A percentile compares a stretch with the other conserved stretches of the same genome.
Conservation (phyloP, 2,329 filamentous ascomycete genomes). For the Zopfia rhizophila region DNA sequence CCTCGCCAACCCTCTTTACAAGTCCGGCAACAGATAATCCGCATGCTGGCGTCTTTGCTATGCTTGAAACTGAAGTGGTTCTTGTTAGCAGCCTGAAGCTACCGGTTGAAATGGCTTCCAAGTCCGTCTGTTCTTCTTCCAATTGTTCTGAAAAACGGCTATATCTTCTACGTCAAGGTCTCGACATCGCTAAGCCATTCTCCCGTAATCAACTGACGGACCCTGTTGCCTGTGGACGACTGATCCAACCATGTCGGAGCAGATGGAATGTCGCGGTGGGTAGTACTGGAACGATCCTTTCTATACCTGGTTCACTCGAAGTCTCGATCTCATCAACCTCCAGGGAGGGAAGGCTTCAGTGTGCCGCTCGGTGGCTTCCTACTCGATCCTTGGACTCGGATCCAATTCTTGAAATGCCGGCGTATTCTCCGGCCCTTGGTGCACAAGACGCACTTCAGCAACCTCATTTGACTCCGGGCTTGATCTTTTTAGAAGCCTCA, state of each 20-base stretch:
- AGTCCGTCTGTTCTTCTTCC: slow-evolving; percentile 33
- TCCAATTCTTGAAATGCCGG: slow-evolving; percentile 31
- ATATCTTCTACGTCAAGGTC: slow-evolving; percentile 36
- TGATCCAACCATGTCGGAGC: slow-evolving; percentile 23
- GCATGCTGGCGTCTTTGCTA: slow-evolving; percentile 43
- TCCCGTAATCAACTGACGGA: slow-evolving; percentile 27
- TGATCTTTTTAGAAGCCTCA: slow-evolving; percentile 42
- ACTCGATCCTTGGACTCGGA: slow-evolving; percentile 25
- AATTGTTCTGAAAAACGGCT: slow-evolving; percentile 23
- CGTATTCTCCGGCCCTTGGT: slow-evolving; percentile 1
- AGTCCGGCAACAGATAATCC: slow-evolving; percentile 41
- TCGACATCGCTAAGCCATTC: slow-evolving; percentile 43
- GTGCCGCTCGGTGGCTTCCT: slow-evolving; percentile 21
- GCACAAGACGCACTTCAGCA: slow-evolving; percentile 37
- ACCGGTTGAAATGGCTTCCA: slow-evolving; percentile 21
- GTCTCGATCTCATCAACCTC: slow-evolving; percentile 38
- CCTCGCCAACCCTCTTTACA: slow-evolving; percentile 33
- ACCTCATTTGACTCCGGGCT: slow-evolving; percentile 36
- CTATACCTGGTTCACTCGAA: slow-evolving; percentile 33
- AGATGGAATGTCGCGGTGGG: slow-evolving; percentile 5
- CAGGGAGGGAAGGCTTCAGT: slow-evolving; percentile 1
- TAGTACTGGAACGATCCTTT: not conserved
- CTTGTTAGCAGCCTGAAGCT: slow-evolving; percentile 24
- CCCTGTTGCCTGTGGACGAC: slow-evolving; percentile 1
- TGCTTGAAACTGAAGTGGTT: slow-evolving; percentile 35